A percentile compares a stretch with the other conserved stretches of the same genome.
Evolutionary conservation across 345 rosid species (phyloP).

Genomic region (Microcos paniculata): DNA sequence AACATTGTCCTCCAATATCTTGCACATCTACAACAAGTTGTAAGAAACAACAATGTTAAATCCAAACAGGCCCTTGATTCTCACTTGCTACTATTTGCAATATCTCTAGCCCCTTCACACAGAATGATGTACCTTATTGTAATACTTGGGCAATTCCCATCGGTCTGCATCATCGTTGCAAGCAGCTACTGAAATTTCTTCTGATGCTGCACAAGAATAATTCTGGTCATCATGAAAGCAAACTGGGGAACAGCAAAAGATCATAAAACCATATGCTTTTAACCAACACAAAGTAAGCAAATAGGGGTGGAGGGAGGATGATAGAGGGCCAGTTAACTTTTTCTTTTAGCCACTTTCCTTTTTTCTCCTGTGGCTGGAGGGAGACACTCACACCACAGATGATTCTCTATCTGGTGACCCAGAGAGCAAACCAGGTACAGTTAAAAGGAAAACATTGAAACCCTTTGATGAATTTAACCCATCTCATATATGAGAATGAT

Average conservation of each 20-base stretch:
- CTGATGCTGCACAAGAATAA: slow-evolving; percentile 48
- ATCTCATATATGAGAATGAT: not conserved
- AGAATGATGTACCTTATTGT: slow-evolving; percentile 53
- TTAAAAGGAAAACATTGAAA: not conserved
- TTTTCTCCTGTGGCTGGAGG: too few relatives aligned
- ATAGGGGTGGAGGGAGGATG: not conserved
- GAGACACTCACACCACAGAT: not conserved
- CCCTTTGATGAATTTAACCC: not conserved
- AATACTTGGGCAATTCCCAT: slow-evolving; percentile 44
- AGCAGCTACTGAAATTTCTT: slow-evolving; percentile 55
- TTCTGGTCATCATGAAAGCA: slow-evolving; percentile 1
- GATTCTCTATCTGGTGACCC: not conserved
- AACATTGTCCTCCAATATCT: slow-evolving; percentile 48
- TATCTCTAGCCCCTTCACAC: not conserved
- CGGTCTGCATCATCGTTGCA: slow-evolving; percentile 60
- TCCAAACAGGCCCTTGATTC: not conserved
- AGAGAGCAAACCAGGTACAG: not conserved
- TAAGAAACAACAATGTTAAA: not conserved
- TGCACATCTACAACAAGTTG: slow-evolving; percentile 56
- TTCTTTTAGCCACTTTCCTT: not conserved
- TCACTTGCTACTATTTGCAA: not conserved
- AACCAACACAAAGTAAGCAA: not conserved
- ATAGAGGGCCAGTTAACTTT: not conserved
- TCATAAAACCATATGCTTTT: not conserved
- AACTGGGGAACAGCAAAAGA: not conserved